A percentile compares a stretch with the other conserved stretches of the same genome.
Conservation (phyloP, 208 protist genomes). For the Angomonas deanei region DNA sequence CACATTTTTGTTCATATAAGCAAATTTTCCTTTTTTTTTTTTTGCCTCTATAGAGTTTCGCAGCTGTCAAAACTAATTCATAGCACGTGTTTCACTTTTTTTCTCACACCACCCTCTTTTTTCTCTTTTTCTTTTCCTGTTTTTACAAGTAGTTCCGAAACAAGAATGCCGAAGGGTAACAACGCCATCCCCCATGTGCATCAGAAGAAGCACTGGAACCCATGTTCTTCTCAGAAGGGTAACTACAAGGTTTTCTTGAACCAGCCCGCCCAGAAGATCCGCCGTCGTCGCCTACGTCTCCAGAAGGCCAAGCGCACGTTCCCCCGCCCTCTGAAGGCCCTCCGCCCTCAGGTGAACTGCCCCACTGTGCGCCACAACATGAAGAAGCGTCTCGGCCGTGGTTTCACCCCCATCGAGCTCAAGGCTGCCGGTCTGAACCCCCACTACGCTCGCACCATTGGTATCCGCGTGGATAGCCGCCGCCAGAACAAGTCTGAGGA, state of each 20-base stretch:
- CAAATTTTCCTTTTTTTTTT: too few relatives aligned
- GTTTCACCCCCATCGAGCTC: slow-evolving; percentile 96
- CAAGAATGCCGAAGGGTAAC: slow-evolving; percentile 95
- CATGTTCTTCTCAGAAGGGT: slow-evolving; percentile 89
- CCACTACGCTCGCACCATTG: slow-evolving; percentile 91
- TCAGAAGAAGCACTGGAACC: slow-evolving; percentile 96
- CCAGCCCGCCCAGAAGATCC: slow-evolving; percentile 86
- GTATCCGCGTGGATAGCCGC: slow-evolving; percentile 95
- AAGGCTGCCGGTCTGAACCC: slow-evolving; percentile 87
- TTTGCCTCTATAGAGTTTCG: too few relatives aligned
- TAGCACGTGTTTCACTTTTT: background rate
- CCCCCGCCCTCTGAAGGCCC: slow-evolving; percentile 91
- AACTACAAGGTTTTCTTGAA: slow-evolving; percentile 88
- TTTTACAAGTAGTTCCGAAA: background rate
- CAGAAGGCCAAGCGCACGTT: slow-evolving; percentile 91
- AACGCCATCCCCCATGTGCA: slow-evolving; percentile 95
- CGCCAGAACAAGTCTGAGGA: slow-evolving; percentile 95
- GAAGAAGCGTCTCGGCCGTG: slow-evolving; percentile 92
- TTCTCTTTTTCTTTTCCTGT: background rate
- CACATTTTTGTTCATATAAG: too few relatives aligned
- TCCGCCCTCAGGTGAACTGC: slow-evolving; percentile 95
- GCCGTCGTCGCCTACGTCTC: slow-evolving; percentile 70
- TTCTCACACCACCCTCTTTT: slow-evolving; percentile 8
- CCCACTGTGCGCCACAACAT: slow-evolving; percentile 95
- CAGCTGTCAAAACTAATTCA: too few relatives aligned